Base-by-base conservation (phyloP, 345 rosid species). In the Rubroshorea leprosula region DNA sequence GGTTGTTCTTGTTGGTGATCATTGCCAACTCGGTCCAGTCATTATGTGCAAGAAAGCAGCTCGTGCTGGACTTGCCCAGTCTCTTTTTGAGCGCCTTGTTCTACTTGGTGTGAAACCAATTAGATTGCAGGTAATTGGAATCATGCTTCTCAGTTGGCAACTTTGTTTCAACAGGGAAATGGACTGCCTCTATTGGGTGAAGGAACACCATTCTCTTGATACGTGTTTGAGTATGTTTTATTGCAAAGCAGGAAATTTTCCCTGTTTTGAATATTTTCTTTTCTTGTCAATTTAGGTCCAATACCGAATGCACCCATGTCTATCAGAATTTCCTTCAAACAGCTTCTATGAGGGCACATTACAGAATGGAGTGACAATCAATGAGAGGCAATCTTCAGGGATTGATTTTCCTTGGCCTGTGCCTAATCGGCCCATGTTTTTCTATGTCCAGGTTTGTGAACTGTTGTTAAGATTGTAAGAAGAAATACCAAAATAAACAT, bases 41-140 rank as follows among this genome's bases (percentile, higher is more conserved):
- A 90, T 94, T 31, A 94, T 94, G 99, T 94, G 99, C 87, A 94
- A 94, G 72, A 94, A 94, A 87, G 99, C 97, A 22, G 99, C 99
- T 68, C 96, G 99, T 64, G 97, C 99, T 76, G 99, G 99, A 54
- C 65, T 94, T 60, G 96, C 97, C 6, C 99, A 94, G 66, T 94
- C 97, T 47, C 84, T 94, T 29, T 94, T 94, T 81, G 99, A 94
- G 56, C 95, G 99, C 43, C 92, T 94, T 62, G 96, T 94, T 74
- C 60, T 81, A 57, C 99, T 94, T 77, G 99, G 97, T 67, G 83
- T 90, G 41, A 94, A 94, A 74, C 99, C 99, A 54, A 94, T 94
- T 55, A 87, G 99, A 70, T 76, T 94, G 83, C 99, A 94, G 99
- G 99, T 94, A 68, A 61, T 49, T 17, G 1, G 41, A 35, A 20